These are phyloP conservation scores for Ophiostoma sp. DNA, from an alignment of 2,329 filamentous ascomycete genomes.

Conservation along the genomic window DNA sequence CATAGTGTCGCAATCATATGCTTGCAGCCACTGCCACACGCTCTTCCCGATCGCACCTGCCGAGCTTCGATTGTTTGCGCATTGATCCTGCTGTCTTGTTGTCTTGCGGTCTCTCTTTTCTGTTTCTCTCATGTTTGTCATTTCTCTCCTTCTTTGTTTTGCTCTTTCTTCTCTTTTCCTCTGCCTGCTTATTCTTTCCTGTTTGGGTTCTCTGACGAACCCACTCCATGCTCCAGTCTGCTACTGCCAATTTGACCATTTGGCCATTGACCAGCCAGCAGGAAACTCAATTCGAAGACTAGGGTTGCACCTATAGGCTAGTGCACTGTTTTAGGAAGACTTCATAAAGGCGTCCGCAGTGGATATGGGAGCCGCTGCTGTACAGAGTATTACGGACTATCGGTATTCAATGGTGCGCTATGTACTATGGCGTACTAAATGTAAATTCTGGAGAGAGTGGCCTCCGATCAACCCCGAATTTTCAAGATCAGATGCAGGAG, in stretches of 20 bases:
- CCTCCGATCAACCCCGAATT: neutral
- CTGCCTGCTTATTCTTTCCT: neutral
- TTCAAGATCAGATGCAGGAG: neutral
- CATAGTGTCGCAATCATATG: neutral
- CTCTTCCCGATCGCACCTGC: neutral
- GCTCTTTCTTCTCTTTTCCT: neutral
- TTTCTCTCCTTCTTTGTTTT: neutral
- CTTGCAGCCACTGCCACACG: neutral
- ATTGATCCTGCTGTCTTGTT: neutral
- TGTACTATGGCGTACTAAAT: neutral
- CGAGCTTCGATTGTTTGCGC: neutral
- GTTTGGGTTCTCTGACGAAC: conserved; percentile 2
- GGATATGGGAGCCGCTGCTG: neutral
- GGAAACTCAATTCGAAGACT: conserved; percentile 19
- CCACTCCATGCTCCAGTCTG: conserved; percentile 10
- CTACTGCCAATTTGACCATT: conserved; percentile 1
- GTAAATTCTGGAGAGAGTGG: neutral
- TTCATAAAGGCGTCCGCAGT: conserved; percentile 16
- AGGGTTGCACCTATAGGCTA: conserved; percentile 21
- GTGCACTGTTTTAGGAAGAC: conserved; percentile 12
- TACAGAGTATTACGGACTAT: neutral
- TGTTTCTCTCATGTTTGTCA: neutral
- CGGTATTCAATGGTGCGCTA: neutral
- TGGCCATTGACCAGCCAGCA: conserved; percentile 12
- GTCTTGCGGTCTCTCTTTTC: neutral